Conservation (phyloP, 2,329 filamentous ascomycete genomes). For the Aspergillus ruber region DNA sequence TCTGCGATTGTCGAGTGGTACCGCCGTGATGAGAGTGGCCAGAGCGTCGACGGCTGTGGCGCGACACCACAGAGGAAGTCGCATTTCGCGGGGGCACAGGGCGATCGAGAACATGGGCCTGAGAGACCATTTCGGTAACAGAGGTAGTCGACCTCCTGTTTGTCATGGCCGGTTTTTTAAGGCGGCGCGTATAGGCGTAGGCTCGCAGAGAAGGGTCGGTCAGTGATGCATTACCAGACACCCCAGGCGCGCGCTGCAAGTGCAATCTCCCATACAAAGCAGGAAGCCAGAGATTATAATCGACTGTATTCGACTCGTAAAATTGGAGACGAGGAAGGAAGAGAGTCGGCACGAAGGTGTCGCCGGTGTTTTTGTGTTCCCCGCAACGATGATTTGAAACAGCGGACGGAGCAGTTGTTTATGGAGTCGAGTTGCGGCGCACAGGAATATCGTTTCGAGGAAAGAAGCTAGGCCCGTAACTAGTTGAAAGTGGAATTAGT, state of each 20-base stretch:
- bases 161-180: slow-evolving; percentile 11
- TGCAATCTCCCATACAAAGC: not conserved
- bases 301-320: not conserved
- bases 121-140: slow-evolving; percentile 30
- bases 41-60: slow-evolving; percentile 64
- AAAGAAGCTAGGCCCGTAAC: not conserved
- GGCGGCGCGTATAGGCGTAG: not conserved
- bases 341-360: not conserved
- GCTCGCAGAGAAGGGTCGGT: not conserved
- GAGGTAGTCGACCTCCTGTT: slow-evolving; percentile 5
- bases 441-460: not conserved
- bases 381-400: slow-evolving; percentile 2
- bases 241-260: slow-evolving; percentile 5
- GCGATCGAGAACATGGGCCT: slow-evolving; percentile 43
- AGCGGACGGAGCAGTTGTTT: not conserved
- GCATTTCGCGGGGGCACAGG: slow-evolving; percentile 55
- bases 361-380: not conserved
- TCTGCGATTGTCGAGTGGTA: slow-evolving; percentile 62
- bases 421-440: not conserved
- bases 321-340: not conserved
- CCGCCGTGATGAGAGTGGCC: slow-evolving; percentile 76
- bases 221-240: not conserved
- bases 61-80: slow-evolving; percentile 58
- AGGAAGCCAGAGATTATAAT: not conserved
- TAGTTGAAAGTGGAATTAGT: not conserved